A percentile compares a stretch with the other conserved stretches of the same genome.
Evolutionary conservation across 129 eudicot species (phyloP).

Genomic region (Arctium lappa): DNA sequence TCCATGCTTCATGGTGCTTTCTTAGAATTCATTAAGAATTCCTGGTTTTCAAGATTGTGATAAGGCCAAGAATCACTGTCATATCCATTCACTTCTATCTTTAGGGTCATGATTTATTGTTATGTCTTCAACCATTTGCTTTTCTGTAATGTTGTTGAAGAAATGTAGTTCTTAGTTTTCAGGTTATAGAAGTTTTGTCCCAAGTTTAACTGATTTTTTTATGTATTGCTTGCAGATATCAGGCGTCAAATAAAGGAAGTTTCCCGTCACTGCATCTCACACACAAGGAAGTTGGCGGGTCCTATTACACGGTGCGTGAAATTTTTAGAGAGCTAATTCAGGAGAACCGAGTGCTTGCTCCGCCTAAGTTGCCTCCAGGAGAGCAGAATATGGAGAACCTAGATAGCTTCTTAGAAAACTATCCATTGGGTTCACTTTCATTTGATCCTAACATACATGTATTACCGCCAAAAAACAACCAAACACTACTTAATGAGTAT

Average conservation of each 20-base stretch:
- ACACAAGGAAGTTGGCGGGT: slow-evolving; percentile 97
- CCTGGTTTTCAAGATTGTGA: not conserved
- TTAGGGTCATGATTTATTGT: not conserved
- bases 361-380: slow-evolving; percentile 51
- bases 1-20: not conserved
- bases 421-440: slow-evolving; percentile 62
- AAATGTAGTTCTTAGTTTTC: not conserved
- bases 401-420: slow-evolving; percentile 42
- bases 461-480: slow-evolving; percentile 37
- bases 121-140: not conserved
- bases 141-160: not conserved
- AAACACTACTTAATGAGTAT: slow-evolving; percentile 22
- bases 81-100: not conserved
- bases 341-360: slow-evolving; percentile 87
- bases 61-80: not conserved
- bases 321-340: slow-evolving; percentile 87
- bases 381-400: slow-evolving; percentile 34
- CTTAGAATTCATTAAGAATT: not conserved
- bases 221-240: slow-evolving; percentile 55
- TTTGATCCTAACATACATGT: slow-evolving; percentile 40
- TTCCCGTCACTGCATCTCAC: slow-evolving; percentile 80
- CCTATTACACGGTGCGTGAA: slow-evolving; percentile 87
- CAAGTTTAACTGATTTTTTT: not conserved
- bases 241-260: slow-evolving; percentile 60
- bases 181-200: not conserved